Conservation (phyloP, 2,329 filamentous ascomycete species). For the Neodidymelliopsis sp. region DNA sequence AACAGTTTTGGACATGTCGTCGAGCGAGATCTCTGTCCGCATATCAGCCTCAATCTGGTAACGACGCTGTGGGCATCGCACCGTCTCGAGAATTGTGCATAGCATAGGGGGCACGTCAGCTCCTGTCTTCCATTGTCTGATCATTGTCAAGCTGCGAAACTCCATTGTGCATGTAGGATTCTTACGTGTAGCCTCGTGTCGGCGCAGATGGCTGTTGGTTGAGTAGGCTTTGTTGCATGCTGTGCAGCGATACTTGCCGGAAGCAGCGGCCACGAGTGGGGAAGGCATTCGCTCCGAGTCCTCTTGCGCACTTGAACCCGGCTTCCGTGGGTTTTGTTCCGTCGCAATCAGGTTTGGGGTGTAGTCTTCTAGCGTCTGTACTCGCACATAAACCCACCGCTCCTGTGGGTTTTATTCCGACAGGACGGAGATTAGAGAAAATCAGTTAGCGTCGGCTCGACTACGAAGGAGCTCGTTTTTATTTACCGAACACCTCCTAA, state of each 20-base stretch:
- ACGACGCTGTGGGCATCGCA: neutral
- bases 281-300: too few species aligned
- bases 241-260: neutral
- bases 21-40: conserved; percentile 11
- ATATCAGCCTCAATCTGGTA: neutral
- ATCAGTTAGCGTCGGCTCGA: too few species aligned
- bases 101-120: conserved; percentile 5
- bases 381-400: too few species aligned
- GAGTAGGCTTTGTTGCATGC: conserved; percentile 9
- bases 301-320: too few species aligned
- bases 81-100: conserved; percentile 6
- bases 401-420: too few species aligned
- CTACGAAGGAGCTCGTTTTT: too few species aligned
- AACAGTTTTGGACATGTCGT: conserved; percentile 11
- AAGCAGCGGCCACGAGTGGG: neutral
- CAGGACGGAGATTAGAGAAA: too few species aligned
- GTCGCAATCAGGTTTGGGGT: too few species aligned
- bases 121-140: conserved; percentile 2
- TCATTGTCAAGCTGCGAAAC: neutral
- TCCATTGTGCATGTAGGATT: neutral
- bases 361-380: too few species aligned
- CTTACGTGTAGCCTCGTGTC: conserved; percentile 9
- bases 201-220: conserved; percentile 9
- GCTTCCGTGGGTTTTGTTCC: too few species aligned
- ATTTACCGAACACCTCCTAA: too few species aligned